Evolutionary conservation across 2,329 filamentous ascomycete genomes (phyloP), one percentile per base, ranked within the genome.

Genomic region (Clonostachys rosea): DNA sequence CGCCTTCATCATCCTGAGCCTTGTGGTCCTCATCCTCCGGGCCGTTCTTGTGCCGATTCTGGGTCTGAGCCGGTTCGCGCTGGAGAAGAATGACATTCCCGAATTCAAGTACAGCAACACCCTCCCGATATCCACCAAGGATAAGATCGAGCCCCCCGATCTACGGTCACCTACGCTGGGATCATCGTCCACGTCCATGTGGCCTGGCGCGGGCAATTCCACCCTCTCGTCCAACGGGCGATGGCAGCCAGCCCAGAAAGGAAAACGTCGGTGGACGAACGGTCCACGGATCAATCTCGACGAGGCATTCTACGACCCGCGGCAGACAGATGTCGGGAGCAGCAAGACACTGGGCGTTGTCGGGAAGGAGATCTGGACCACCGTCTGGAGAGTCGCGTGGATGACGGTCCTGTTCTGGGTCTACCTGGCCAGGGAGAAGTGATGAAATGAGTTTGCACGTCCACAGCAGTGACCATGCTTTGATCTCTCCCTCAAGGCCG

Each of bases 341-440:
- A 58, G 55, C 44, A 53, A 59, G 59, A 60, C 60, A 18, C 61
- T 77, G 4, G 61, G 63, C 2, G 60, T 80, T 5, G 75, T 87
- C 6, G 61, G 70, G 34, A 69, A 73, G 24, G 86, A 92, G 62
- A 66, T 90, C 36, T 75, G 74, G 65, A 76, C 71, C 9, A 84
- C 79, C 41, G 56, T 84, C 16, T 82, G 79, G 68, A 72, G 78
- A 43, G 83, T 91, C 5, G 73, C 73, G 6, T 81, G 78, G 74
- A 77, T 87, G 63, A 81, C 80, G 17, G 63, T 84, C 41, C 53
- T 70, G 13, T 83, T 83, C 62, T 94, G 87, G 73, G 72, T 73
- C 33, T 88, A 83, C 67, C 66, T 92, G 55, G 73, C 84, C 48
- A 81, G 78, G 67, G 75, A 74, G 58, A 84, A 84, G 52, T 89